phyloP scores from a whole-genome alignment of 2,329 filamentous ascomycete species.

The Monilinia vaccinii-corymbosi region DNA sequence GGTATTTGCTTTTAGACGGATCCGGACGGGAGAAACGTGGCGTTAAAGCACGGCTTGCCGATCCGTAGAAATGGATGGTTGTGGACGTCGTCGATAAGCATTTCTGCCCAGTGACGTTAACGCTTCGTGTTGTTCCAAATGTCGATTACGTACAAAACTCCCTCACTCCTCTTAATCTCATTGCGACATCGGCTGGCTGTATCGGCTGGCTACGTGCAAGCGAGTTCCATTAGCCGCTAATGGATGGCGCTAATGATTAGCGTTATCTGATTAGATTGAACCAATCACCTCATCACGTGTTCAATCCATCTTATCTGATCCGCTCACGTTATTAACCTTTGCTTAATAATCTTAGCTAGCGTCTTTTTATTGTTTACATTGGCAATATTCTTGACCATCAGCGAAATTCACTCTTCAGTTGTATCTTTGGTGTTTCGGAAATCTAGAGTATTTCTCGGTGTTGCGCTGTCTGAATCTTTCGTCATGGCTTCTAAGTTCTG shows the following conservation, averaged over 20 bases:
- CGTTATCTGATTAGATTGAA: constrained; percentile 7
- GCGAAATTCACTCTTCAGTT: neutral
- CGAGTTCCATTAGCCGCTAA: neutral
- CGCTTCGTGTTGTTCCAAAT: neutral
- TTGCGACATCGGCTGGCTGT: neutral
- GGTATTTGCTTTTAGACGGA: too few relatives aligned
- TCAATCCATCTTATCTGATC: constrained; percentile 1
- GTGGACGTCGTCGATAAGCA: too few relatives aligned
- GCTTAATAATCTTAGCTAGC: too few relatives aligned
- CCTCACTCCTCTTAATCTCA: neutral
- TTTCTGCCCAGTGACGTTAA: too few relatives aligned
- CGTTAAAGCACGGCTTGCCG: too few relatives aligned
- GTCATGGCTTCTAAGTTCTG: constrained; percentile 33
- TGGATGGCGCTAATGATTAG: neutral
- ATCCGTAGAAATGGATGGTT: neutral
- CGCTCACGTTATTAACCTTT: neutral
- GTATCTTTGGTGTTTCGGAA: neutral
- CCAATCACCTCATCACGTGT: neutral
- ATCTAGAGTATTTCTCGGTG: neutral
- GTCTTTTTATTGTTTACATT: too few relatives aligned
- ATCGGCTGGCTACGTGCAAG: too few relatives aligned
- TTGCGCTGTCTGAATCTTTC: constrained; percentile 30
- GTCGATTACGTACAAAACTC: constrained; percentile 1
- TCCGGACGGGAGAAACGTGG: neutral
- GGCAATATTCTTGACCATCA: too few relatives aligned